Evolutionary conservation across 345 rosid genomes (phyloP).

Genomic region (Bruguiera sexangula): DNA sequence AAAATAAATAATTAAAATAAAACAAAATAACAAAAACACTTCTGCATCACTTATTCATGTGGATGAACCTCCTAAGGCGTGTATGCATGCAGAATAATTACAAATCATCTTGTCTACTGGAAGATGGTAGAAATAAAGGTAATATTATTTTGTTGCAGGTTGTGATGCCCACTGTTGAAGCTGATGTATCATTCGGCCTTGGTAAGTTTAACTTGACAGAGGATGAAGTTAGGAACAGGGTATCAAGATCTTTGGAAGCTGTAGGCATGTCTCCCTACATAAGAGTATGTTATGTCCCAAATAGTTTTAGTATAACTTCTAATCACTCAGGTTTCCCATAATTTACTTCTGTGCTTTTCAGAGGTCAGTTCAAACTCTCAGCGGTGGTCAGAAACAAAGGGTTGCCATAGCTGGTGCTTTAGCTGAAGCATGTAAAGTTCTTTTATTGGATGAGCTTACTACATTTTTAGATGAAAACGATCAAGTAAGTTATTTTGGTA

Average conservation of each 20-base stretch:
- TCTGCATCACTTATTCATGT: too few relatives aligned
- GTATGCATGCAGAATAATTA: background rate
- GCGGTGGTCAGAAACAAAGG: conserved; percentile 97
- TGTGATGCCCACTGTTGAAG: conserved; percentile 96
- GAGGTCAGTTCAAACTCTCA: conserved; percentile 94
- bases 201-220: conserved; percentile 59
- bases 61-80: too few relatives aligned
- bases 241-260: conserved; percentile 62
- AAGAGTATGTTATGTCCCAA: conserved; percentile 33
- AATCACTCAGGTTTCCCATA: background rate
- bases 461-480: conserved; percentile 83
- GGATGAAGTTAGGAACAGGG: conserved; percentile 62
- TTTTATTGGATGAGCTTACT: conserved; percentile 87
- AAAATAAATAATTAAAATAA: too few relatives aligned
- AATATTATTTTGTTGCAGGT: conserved; percentile 46
- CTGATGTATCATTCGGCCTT: conserved; percentile 91
- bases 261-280: conserved; percentile 72
- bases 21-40: too few relatives aligned
- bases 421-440: conserved; percentile 89
- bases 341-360: conserved; percentile 28
- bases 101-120: background rate
- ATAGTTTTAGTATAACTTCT: background rate
- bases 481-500: conserved; percentile 44
- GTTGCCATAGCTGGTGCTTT: conserved; percentile 95
- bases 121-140: conserved; percentile 2